These are phyloP conservation scores for Panaeolus papilionaceus DNA, from an alignment of 768 basidiomycete genomes.

Conservation along the genomic window DNA sequence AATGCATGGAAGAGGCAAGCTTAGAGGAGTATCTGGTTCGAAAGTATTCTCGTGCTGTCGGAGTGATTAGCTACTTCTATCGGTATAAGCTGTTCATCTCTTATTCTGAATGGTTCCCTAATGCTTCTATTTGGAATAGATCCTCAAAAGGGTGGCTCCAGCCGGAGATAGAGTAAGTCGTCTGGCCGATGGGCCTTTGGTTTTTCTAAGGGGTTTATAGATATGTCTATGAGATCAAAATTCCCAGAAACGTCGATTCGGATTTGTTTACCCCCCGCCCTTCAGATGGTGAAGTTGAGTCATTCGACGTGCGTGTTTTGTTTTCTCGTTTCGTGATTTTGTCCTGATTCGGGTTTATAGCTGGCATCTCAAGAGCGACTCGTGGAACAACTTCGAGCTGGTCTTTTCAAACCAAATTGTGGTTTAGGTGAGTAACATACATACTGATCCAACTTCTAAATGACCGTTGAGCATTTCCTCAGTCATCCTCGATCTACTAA, in stretches of 20 bases:
- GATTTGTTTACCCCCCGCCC: slow-evolving; percentile 70
- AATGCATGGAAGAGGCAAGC: slow-evolving; percentile 93
- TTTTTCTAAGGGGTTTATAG: slow-evolving; percentile 40
- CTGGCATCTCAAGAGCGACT: slow-evolving; percentile 70
- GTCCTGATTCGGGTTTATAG: slow-evolving; percentile 42
- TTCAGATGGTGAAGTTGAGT: slow-evolving; percentile 93
- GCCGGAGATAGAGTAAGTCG: slow-evolving; percentile 80
- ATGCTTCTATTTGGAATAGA: slow-evolving; percentile 36
- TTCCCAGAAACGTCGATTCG: slow-evolving; percentile 60
- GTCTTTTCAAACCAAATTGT: slow-evolving; percentile 93
- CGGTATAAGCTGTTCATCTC: slow-evolving; percentile 44
- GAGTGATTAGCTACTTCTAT: slow-evolving; percentile 84
- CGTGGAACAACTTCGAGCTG: slow-evolving; percentile 63
- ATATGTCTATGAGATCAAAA: slow-evolving; percentile 83
- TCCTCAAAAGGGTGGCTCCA: slow-evolving; percentile 80
- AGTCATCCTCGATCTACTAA: slow-evolving; percentile 91
- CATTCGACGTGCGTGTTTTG: slow-evolving; percentile 69
- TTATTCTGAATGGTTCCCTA: not conserved
- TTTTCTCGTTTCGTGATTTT: not conserved
- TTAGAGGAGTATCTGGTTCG: slow-evolving; percentile 70
- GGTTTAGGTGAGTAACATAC: slow-evolving; percentile 64
- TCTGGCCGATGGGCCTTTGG: not conserved
- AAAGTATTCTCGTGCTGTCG: slow-evolving; percentile 62
- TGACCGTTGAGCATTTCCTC: not conserved
- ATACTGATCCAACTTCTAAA: not conserved